Conservation (phyloP, 1,284 basidiomycete species). For the Ceratorhiza oryzae-sativae region DNA sequence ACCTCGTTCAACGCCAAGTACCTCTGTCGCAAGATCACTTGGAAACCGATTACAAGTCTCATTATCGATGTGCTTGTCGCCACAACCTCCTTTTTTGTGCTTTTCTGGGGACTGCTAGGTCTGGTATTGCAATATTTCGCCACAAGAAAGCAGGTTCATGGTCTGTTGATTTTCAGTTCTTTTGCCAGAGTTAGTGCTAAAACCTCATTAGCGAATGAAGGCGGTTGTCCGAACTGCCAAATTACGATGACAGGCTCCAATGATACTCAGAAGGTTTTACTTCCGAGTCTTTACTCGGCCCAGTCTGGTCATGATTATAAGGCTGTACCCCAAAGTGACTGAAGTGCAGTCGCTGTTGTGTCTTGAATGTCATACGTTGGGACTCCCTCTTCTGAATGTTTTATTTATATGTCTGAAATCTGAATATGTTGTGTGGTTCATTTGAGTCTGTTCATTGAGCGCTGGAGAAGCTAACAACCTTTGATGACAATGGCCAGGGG, state of each 20-base stretch:
- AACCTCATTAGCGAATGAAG: not conserved
- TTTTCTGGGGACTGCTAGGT: not conserved
- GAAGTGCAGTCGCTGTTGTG: too few relatives aligned
- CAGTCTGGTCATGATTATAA: not conserved
- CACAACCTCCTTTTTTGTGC: not conserved
- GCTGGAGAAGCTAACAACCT: too few relatives aligned
- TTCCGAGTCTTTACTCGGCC: not conserved
- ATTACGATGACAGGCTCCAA: not conserved
- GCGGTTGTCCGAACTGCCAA: not conserved
- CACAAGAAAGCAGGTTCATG: not conserved
- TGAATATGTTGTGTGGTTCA: too few relatives aligned
- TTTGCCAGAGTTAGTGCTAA: not conserved
- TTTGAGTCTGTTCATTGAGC: too few relatives aligned
- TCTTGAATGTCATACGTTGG: too few relatives aligned
- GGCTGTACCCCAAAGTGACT: not conserved
- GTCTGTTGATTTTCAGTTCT: not conserved
- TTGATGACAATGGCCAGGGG: too few relatives aligned
- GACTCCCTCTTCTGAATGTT: too few relatives aligned
- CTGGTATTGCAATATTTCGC: not conserved
- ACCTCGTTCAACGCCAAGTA: not conserved
- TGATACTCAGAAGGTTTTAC: not conserved
- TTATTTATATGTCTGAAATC: too few relatives aligned
- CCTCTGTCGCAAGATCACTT: not conserved
- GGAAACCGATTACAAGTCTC: not conserved
- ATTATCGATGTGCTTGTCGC: not conserved